Percentiles rank a stretch among this genome's conserved stretches.
phyloP scores from a whole-genome alignment of 139 green algal species.

The Zygnema circumcarinatum region DNA sequence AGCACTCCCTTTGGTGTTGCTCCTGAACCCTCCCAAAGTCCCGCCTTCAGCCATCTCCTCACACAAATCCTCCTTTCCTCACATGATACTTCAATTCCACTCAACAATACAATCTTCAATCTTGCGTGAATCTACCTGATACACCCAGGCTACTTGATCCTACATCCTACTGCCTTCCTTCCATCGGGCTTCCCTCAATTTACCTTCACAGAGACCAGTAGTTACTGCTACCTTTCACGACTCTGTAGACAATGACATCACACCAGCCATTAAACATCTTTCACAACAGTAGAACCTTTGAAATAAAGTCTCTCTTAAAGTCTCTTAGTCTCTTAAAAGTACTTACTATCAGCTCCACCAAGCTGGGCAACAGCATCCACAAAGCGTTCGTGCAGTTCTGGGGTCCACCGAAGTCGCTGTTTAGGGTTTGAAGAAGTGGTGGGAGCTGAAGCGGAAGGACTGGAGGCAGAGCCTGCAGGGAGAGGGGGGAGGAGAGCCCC shows the following conservation, averaged over 20 bases:
- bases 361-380: slow-evolving; percentile 76
- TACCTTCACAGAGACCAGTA: too few relatives aligned
- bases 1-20: slow-evolving; percentile 70
- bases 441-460: background rate
- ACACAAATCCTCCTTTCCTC: background rate
- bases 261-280: too few relatives aligned
- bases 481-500: background rate
- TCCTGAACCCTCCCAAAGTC: slow-evolving; percentile 42
- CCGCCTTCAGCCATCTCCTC: background rate
- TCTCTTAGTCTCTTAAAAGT: too few relatives aligned
- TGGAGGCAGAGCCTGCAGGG: background rate
- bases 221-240: too few relatives aligned
- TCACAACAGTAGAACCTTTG: too few relatives aligned
- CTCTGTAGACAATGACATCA: too few relatives aligned
- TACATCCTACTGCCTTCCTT: too few relatives aligned
- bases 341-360: slow-evolving; percentile 66
- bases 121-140: too few relatives aligned
- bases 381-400: slow-evolving; percentile 88
- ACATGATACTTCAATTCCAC: slow-evolving; percentile 26
- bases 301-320: too few relatives aligned
- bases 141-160: too few relatives aligned
- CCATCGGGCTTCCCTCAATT: too few relatives aligned
- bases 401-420: slow-evolving; percentile 87
- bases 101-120: slow-evolving; percentile 5
- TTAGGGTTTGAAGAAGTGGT: slow-evolving; percentile 37